Evolutionary conservation across 169 alveolate genomes (phyloP), one percentile per base, ranked within the genome.

Genomic region (Plasmodium adleri): DNA sequence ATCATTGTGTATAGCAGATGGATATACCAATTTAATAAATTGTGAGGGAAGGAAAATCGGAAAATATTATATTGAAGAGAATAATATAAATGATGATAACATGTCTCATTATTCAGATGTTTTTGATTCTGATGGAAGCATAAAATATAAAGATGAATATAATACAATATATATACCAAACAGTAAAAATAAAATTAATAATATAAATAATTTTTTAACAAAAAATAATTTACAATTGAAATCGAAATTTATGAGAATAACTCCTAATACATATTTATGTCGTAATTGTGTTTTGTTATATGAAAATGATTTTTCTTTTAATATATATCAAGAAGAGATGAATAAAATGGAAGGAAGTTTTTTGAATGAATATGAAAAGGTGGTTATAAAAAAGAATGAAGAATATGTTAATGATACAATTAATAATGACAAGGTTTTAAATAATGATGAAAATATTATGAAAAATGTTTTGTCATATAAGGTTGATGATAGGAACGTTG

Each of bases 241-340:
- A 39, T 80, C 90, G 12, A 80, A 68, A 28, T 80, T 80, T 28
- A 80, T 68, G 83, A 68, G 83, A 62, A 32, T 80, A 49, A 32
- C 74, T 24, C 90, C 90, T n/a, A 67, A 67, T 39, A 12, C 64
- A 9, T 80, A 80, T 54, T 47, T 80, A 20, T 80, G 90, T 62
- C 63, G 13, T 15, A 70, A 47, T 72, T 80, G 90, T 28, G 32
- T 80, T 54, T 12, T 68, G 52, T 56, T 80, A 62, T 80, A 80
- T 66, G 58, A 58, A 39, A 80, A 49, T 58, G 74, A 80, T 28
- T 80, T 80, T 56, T 66, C 72, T 3, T 80, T 68, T 80, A 56
- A 54, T 28, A 15, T 39, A 3, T 67, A 56, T 58, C 45, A 24
- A 32, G 72, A 80, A n/a, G 83, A 80, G 43, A 54, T 68, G 8